Conservation (phyloP, 768 basidiomycete species). For the Phaeotremella fagi region DNA sequence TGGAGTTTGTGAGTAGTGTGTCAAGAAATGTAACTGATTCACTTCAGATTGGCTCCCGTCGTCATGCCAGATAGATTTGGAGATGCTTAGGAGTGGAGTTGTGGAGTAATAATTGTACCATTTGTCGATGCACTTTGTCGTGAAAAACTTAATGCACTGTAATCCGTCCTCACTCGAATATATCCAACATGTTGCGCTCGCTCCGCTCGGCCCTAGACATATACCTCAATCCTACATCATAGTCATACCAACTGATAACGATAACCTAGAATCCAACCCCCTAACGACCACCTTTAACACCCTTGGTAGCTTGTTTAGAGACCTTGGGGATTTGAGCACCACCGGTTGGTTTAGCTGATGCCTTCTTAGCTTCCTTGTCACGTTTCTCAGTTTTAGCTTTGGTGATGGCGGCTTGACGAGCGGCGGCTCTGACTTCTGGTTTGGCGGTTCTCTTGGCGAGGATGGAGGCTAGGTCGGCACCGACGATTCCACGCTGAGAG, state of each 20-base stretch:
- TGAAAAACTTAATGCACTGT: too few species aligned
- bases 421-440: conserved; percentile 71
- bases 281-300: conserved; percentile 51
- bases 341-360: conserved; percentile 44
- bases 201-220: too few species aligned
- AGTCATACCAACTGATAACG: neutral
- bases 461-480: conserved; percentile 88
- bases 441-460: conserved; percentile 90
- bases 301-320: conserved; percentile 95
- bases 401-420: conserved; percentile 75
- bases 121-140: too few species aligned
- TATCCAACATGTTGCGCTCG: too few species aligned
- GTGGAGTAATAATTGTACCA: neutral
- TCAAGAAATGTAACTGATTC: neutral
- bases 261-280: neutral
- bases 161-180: too few species aligned
- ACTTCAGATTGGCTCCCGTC: conserved; percentile 3
- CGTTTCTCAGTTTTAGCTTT: conserved; percentile 97
- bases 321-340: conserved; percentile 69
- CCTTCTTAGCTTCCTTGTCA: conserved; percentile 87
- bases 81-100: conserved; percentile 16
- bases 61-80: conserved; percentile 34
- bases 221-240: conserved; percentile 1
- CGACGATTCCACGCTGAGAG: conserved; percentile 88
- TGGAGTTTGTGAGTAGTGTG: conserved; percentile 44